Evolutionary conservation across 768 basidiomycete genomes (phyloP), one percentile per base, ranked within the genome.

Genomic region (Lyophyllum shimeji): DNA sequence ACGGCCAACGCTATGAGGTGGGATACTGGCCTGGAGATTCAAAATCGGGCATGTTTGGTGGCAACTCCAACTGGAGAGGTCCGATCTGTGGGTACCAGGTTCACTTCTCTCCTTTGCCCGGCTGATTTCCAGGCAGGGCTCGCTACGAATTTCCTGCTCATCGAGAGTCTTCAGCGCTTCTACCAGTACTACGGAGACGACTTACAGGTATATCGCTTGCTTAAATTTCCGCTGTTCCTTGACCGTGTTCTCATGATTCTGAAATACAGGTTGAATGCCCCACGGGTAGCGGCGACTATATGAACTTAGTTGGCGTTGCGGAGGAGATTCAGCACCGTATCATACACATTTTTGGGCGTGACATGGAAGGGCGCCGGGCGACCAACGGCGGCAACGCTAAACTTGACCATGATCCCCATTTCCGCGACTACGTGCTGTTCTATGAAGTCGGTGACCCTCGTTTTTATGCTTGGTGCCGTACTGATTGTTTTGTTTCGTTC

Each of bases 251-350:
- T 25, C 44, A 46, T 58, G 21, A 43, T 20, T 46, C 4, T 57
- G 25, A 23, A 37, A 42, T 27, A 43, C 51, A 83, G 77, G 88
- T 96, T 25, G 97, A 99, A 71, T 99, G 97, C 65, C 97, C 97
- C 4, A 95, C 93, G 0, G 94, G 95, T 24, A 91, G 89, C 59
- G 97, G 97, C n/a, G 95, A 97, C 62, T 93, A 88, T 72, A 98
- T 98, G 95, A 92, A 94, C 67, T 84, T 99, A 7, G 92, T 89
- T 9, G 82, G 84, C 55, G 94, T 96, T 18, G 94, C 97, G 5
- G 96, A 98, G 65, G 97, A 99, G 71, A 95, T 99, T 53, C 97
- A 98, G 71, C 96, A 98, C 67, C 88, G 97, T n/a, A 86, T 98
- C 59, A 99, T 98, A 53, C 95, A 98, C 70, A 94, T 99, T 64